phyloP scores from a whole-genome alignment of 2,329 filamentous ascomycete species.

The Clarireedia monteithiana region DNA sequence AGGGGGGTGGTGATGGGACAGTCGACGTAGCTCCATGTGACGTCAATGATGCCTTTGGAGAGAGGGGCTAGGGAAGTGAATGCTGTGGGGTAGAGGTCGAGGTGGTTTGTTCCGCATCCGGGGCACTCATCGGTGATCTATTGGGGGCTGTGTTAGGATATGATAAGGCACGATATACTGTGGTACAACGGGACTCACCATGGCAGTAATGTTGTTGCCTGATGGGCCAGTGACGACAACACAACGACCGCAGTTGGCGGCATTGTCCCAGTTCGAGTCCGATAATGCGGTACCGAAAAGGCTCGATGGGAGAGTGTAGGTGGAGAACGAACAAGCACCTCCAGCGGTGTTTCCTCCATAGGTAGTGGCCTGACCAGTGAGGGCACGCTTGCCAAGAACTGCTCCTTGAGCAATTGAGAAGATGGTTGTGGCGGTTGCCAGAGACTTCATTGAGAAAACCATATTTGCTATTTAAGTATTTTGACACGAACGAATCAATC shows the following conservation, averaged over 20 bases:
- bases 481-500: not conserved
- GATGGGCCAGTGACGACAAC: conserved; percentile 49
- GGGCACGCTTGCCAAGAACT: conserved; percentile 17
- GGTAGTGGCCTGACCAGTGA: conserved; percentile 40
- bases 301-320: conserved; percentile 51
- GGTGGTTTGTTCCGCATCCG: conserved; percentile 43
- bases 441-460: conserved; percentile 19
- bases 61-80: conserved; percentile 40
- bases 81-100: conserved; percentile 46
- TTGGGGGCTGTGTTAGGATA: not conserved
- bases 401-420: conserved; percentile 24
- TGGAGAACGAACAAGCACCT: conserved; percentile 56
- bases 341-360: conserved; percentile 49
- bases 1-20: conserved; percentile 45
- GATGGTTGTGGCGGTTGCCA: conserved; percentile 12
- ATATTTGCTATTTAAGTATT: conserved; percentile 16
- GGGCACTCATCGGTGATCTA: conserved; percentile 51
- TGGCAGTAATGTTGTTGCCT: conserved; percentile 53
- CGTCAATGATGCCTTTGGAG: conserved; percentile 39
- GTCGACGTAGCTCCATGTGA: conserved; percentile 41
- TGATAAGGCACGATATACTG: not conserved
- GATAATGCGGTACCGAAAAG: conserved; percentile 57
- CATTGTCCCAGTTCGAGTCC: conserved; percentile 46
- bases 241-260: conserved; percentile 53
- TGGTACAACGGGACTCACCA: conserved; percentile 38